A percentile compares a stretch with the other conserved stretches of the same genome.
phyloP scores from a whole-genome alignment of 1,284 basidiomycete genomes.

The Laetiporus sulphureus region DNA sequence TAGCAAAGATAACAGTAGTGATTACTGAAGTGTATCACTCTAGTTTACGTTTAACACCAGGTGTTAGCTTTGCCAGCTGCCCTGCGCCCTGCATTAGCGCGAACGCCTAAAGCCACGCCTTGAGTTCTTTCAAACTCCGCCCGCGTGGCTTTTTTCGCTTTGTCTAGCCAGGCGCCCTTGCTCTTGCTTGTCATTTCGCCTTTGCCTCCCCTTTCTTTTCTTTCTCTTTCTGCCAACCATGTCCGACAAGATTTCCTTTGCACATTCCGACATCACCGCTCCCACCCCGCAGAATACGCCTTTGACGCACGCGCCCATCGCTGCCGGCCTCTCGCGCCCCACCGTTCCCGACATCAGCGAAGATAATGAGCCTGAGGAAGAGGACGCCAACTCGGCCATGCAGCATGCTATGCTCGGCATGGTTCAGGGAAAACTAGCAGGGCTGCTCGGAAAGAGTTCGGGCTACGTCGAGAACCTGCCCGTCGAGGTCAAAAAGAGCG shows the following conservation, averaged over 20 bases:
- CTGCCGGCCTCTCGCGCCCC: conserved; percentile 57
- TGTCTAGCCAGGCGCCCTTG: conserved; percentile 5
- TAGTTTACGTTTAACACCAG: too few relatives aligned
- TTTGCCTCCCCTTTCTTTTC: conserved; percentile 7
- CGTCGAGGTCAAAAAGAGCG: conserved; percentile 72
- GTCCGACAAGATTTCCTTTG: conserved; percentile 44
- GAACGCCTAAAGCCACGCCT: background rate
- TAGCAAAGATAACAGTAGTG: too few relatives aligned
- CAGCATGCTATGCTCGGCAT: conserved; percentile 51
- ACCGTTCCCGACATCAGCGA: conserved; percentile 68
- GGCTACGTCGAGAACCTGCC: conserved; percentile 89
- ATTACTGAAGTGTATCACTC: too few relatives aligned
- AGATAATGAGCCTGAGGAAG: conserved; percentile 52
- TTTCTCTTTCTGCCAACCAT: conserved; percentile 23
- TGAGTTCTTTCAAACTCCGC: conserved; percentile 17
- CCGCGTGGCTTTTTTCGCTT: conserved; percentile 12
- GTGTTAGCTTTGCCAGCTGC: background rate
- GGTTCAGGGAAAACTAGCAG: conserved; percentile 59
- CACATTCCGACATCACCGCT: conserved; percentile 44
- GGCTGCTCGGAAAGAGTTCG: conserved; percentile 73
- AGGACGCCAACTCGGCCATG: conserved; percentile 30
- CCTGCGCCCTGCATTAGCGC: background rate
- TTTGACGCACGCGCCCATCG: conserved; percentile 62
- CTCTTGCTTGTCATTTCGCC: background rate
- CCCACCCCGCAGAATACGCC: conserved; percentile 84